phyloP scores from a whole-genome alignment of 2,329 filamentous ascomycete species.

The Cyphellophora attinorum region DNA sequence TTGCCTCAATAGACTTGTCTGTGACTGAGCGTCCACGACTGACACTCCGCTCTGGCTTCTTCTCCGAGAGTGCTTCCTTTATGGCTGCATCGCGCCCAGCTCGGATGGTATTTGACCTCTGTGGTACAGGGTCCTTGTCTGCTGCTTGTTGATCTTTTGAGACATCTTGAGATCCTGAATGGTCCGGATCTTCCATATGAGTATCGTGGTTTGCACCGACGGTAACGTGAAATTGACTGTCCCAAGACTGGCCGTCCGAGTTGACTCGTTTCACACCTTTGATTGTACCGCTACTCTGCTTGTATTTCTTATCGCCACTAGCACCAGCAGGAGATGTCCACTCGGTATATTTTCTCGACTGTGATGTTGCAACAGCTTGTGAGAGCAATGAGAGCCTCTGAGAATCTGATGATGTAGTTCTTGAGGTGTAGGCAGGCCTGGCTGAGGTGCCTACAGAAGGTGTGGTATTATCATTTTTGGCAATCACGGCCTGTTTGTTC shows the following conservation, averaged over 20 bases:
- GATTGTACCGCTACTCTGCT: constrained; percentile 10
- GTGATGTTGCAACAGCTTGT: too few relatives aligned
- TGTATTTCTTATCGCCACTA: constrained; percentile 12
- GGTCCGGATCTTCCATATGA: constrained; percentile 2
- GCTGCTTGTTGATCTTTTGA: constrained; percentile 5
- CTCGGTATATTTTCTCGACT: too few relatives aligned
- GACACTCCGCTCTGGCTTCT: constrained; percentile 26
- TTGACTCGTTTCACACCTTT: constrained; percentile 14
- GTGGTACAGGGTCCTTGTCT: constrained; percentile 4
- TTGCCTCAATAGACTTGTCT: constrained; percentile 56
- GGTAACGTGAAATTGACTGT: constrained; percentile 13
- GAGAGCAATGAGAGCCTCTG: too few relatives aligned
- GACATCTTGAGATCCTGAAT: constrained; percentile 4
- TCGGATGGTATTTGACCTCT: constrained; percentile 16
- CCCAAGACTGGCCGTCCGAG: constrained; percentile 15
- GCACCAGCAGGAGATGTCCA: too few relatives aligned
- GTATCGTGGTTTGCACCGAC: constrained; percentile 7
- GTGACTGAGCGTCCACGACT: constrained; percentile 39
- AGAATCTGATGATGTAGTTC: too few relatives aligned
- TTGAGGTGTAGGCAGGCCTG: too few relatives aligned
- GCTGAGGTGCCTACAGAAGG: too few relatives aligned
- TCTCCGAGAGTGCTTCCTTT: constrained; percentile 19
- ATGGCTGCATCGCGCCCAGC: constrained; percentile 17
- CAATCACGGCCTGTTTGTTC: too few relatives aligned
- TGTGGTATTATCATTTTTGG: constrained; percentile 2